phyloP scores from a whole-genome alignment of 805 yeast species.

The Suhomyces sp. region DNA sequence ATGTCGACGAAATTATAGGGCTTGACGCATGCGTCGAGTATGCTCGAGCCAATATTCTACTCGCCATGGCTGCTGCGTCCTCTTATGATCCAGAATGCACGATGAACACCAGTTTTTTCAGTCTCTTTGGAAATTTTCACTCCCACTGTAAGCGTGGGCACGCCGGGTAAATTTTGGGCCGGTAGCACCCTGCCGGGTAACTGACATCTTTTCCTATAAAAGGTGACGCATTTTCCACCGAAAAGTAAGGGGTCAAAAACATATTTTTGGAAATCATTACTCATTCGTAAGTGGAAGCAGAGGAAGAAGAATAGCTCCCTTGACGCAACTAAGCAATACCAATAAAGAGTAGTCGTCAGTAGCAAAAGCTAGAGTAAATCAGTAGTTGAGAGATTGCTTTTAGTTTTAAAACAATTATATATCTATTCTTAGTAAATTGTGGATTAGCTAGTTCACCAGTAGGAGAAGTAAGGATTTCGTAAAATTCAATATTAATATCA shows the following conservation, averaged over 20 bases:
- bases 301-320: background rate
- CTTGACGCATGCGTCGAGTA: slow-evolving; percentile 7
- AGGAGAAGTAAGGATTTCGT: background rate
- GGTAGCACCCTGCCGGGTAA: background rate
- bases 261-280: background rate
- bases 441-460: background rate
- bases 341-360: background rate
- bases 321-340: background rate
- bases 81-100: background rate
- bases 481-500: background rate
- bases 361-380: background rate
- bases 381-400: slow-evolving; percentile 1
- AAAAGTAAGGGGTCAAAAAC: background rate
- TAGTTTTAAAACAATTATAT: background rate
- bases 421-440: background rate
- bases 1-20: slow-evolving; percentile 38
- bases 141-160: slow-evolving; percentile 11
- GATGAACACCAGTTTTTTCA: background rate
- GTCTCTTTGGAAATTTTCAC: slow-evolving; percentile 13
- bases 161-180: background rate
- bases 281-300: background rate
- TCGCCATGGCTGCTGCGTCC: background rate
- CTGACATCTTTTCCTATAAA: slow-evolving; percentile 2
- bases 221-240: background rate
- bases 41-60: slow-evolving; percentile 8